Conservation (phyloP, 345 rosid genomes). For the Sonneratia caseolaris region DNA sequence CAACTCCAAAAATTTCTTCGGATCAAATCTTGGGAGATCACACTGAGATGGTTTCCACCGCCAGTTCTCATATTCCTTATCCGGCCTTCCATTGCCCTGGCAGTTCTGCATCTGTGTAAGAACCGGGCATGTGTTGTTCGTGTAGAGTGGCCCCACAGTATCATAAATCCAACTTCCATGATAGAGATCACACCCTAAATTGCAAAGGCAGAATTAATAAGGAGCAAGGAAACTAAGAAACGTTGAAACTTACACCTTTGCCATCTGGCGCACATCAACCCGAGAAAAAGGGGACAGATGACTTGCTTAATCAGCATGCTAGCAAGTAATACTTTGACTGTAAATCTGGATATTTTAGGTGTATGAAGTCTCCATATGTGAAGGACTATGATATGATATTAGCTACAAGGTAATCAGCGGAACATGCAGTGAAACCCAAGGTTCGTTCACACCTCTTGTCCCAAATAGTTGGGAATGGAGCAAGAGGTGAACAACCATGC, state of each 20-base stretch:
- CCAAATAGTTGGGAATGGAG: not conserved
- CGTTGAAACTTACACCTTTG: not conserved
- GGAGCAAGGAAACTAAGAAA: not conserved
- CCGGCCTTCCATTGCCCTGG: conserved; percentile 97
- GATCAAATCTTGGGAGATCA: conserved; percentile 87
- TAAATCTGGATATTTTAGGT: not conserved
- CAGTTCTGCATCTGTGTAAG: conserved; percentile 97
- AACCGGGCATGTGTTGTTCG: conserved; percentile 88
- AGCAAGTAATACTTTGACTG: not conserved
- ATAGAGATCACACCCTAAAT: conserved; percentile 72
- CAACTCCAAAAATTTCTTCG: conserved; percentile 73
- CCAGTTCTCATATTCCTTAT: conserved; percentile 86
- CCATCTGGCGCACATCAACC: not conserved
- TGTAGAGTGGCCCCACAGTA: conserved; percentile 62
- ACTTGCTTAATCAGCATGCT: not conserved
- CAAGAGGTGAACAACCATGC: not conserved
- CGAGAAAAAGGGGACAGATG: not conserved
- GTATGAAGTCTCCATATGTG: not conserved
- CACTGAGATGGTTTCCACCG: conserved; percentile 88
- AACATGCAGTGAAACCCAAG: not conserved
- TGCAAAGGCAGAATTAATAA: conserved; percentile 9
- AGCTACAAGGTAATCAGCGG: not conserved
- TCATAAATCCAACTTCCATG: conserved; percentile 87
- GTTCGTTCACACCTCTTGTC: not conserved
- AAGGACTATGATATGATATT: not conserved